Evolutionary conservation across 108 stramenopile species (phyloP).

Genomic region (Nitzschia inconspicua): DNA sequence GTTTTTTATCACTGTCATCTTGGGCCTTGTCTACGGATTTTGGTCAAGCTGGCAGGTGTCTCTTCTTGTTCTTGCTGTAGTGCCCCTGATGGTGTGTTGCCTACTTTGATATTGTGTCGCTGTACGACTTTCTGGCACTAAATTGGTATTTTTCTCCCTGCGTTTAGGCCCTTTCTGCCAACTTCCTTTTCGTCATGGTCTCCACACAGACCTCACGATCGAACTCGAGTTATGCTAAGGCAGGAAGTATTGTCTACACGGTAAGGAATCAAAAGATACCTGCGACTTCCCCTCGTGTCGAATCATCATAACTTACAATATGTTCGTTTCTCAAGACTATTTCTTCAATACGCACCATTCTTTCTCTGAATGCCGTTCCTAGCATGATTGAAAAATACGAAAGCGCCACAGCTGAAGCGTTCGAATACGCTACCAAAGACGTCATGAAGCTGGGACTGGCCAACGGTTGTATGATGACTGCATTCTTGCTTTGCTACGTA

Average conservation of each 20-base stretch:
- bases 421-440: conserved; percentile 23
- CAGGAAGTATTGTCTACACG: conserved; percentile 45
- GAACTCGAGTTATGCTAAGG: conserved; percentile 40
- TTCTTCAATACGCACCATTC: conserved; percentile 48
- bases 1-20: conserved; percentile 34
- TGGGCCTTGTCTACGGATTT: conserved; percentile 39
- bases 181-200: conserved; percentile 28
- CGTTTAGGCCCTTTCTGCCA: conserved; percentile 9
- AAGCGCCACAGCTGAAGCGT: conserved; percentile 40
- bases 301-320: not conserved
- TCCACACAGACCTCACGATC: conserved; percentile 24
- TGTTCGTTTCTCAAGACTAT: conserved; percentile 22
- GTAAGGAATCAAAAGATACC: too few species aligned
- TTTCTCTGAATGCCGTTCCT: conserved; percentile 49
- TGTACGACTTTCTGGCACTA: too few species aligned
- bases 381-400: conserved; percentile 33
- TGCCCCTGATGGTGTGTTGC: conserved; percentile 62
- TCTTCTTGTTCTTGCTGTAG: conserved; percentile 28
- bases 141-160: too few species aligned
- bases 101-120: too few species aligned
- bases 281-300: too few species aligned
- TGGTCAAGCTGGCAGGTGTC: conserved; percentile 31
- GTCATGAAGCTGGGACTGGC: conserved; percentile 36
- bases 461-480: conserved; percentile 42
- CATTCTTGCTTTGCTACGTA: conserved; percentile 26